These are phyloP conservation scores for Saccharum officinarum DNA, from an alignment of 176 grass and related monocot species.

Conservation along the genomic window DNA sequence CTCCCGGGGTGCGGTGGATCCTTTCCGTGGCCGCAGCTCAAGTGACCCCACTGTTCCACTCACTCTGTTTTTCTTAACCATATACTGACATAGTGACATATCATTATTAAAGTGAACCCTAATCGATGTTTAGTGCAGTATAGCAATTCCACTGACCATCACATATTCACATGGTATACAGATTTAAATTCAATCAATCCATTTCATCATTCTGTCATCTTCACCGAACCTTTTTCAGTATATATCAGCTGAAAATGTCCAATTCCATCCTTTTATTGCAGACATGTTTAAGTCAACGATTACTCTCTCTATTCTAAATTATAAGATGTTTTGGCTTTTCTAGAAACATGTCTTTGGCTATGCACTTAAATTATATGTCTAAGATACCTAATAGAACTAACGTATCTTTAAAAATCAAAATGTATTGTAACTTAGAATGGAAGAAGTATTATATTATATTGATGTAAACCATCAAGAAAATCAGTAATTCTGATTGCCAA, in stretches of 20 bases:
- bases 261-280: not conserved
- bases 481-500: not conserved
- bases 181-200: not conserved
- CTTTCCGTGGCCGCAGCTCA: not conserved
- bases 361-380: not conserved
- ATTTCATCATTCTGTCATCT: not conserved
- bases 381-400: no score
- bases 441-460: no score
- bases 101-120: not conserved
- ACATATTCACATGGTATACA: no score
- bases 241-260: not conserved
- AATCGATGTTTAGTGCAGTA: no score
- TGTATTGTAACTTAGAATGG: no score
- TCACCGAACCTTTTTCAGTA: not conserved
- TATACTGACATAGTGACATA: not conserved
- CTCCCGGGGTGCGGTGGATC: not conserved
- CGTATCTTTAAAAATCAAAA: no score
- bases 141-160: no score
- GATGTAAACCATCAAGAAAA: no score
- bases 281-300: not conserved
- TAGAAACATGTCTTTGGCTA: not conserved
- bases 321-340: not conserved
- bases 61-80: not conserved
- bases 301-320: not conserved
- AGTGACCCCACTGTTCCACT: not conserved